Percentiles rank a stretch among this genome's conserved stretches.
Conservation (phyloP, 441 rosid genomes). For the Pelargonium myrrhifolium region DNA sequence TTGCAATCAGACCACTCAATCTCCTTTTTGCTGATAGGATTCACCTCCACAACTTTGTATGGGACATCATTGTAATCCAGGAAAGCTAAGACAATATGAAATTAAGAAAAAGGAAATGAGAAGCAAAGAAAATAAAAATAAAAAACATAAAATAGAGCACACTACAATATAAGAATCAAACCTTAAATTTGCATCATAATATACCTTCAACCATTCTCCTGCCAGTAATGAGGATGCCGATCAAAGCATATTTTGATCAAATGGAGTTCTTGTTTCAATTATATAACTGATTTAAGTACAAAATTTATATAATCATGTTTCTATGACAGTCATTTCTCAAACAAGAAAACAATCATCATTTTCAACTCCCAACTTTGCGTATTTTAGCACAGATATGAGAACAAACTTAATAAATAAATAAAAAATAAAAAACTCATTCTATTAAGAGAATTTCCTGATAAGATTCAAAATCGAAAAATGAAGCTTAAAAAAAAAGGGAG, state of each 20-base stretch:
- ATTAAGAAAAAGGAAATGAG: background rate
- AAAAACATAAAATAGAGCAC: background rate
- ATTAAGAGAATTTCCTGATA: background rate
- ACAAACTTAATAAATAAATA: too few relatives aligned
- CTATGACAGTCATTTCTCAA: too few relatives aligned
- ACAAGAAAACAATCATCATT: too few relatives aligned
- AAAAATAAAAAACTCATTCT: background rate
- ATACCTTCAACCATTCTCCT: too few relatives aligned
- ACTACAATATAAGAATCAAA: background rate
- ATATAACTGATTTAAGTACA: too few relatives aligned
- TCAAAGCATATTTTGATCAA: too few relatives aligned
- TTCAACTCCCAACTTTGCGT: too few relatives aligned
- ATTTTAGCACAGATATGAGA: too few relatives aligned
- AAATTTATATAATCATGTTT: too few relatives aligned
- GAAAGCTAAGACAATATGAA: constrained; percentile 43
- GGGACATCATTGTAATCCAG: constrained; percentile 76
- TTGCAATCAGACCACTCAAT: constrained; percentile 90
- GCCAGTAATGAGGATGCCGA: too few relatives aligned
- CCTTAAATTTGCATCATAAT: background rate
- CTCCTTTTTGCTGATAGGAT: constrained; percentile 81
- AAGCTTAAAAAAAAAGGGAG: background rate
- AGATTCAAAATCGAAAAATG: background rate
- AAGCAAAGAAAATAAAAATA: background rate
- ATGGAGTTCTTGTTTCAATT: too few relatives aligned
- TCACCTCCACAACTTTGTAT: constrained; percentile 86